Evolutionary conservation across 1,139 yeast species (phyloP).

Genomic region (Eremothecium gossypii): DNA sequence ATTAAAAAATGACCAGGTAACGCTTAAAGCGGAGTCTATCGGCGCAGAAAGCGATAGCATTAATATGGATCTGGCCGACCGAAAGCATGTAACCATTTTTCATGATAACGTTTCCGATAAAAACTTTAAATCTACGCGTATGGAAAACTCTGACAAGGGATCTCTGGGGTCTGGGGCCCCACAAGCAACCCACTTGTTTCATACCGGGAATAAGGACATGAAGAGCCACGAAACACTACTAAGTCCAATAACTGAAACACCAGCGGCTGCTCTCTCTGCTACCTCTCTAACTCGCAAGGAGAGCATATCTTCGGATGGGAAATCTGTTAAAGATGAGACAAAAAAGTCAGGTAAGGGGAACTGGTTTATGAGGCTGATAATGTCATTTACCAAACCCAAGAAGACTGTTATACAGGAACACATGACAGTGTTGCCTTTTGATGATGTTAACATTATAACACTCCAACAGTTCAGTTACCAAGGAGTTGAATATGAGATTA

Average conservation of each 20-base stretch:
- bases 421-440: slow-evolving; percentile 17
- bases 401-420: slow-evolving; percentile 2
- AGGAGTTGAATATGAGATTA: slow-evolving; percentile 22
- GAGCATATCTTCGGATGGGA: background rate
- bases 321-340: too few relatives aligned
- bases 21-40: background rate
- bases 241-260: background rate
- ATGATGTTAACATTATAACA: slow-evolving; percentile 23
- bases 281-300: background rate
- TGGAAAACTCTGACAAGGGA: too few relatives aligned
- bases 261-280: background rate
- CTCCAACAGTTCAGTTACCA: slow-evolving; percentile 21
- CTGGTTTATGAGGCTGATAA: background rate
- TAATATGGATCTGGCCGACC: too few relatives aligned
- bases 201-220: too few relatives aligned
- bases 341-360: background rate
- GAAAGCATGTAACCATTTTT: too few relatives aligned
- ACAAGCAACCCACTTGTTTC: too few relatives aligned
- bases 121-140: too few relatives aligned
- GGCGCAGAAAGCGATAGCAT: background rate
- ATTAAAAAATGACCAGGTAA: background rate
- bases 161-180: too few relatives aligned
- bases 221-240: background rate
- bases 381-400: slow-evolving; percentile 3
- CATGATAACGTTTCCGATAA: too few relatives aligned